Percentiles rank a stretch among this genome's conserved stretches.
These are phyloP conservation scores for Colletotrichum euphorbiae DNA, from an alignment of 2,329 filamentous ascomycete genomes.

Conservation along the genomic window DNA sequence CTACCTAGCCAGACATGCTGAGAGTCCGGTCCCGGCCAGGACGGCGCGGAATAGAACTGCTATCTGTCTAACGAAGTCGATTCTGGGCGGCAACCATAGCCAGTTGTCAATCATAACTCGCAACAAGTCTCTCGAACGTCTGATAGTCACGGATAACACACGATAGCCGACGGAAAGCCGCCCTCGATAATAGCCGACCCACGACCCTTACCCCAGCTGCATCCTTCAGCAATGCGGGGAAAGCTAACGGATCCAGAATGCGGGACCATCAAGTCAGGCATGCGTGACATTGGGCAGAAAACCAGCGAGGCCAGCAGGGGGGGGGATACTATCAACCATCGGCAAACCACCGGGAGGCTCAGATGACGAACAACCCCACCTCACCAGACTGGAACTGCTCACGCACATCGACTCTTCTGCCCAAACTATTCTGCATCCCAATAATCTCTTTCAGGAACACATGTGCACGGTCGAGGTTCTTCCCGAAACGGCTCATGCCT, in stretches of 20 bases:
- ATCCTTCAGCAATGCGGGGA: slow-evolving; percentile 16
- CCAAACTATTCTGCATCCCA: slow-evolving; percentile 39
- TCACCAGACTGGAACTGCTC: slow-evolving; percentile 36
- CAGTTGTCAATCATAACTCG: neutral
- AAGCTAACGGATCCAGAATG: neutral
- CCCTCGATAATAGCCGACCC: slow-evolving; percentile 19
- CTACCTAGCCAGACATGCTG: neutral
- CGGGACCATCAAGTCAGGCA: neutral
- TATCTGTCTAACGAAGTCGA: neutral
- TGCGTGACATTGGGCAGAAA: neutral
- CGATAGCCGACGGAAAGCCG: slow-evolving; percentile 13
- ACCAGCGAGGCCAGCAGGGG: neutral
- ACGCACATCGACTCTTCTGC: slow-evolving; percentile 39
- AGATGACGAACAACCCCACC: slow-evolving; percentile 43
- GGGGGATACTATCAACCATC: neutral
- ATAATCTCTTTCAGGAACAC: slow-evolving; percentile 45
- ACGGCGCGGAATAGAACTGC: neutral
- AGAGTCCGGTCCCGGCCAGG: neutral
- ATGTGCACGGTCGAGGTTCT: slow-evolving; percentile 48
- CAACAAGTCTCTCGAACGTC: neutral
- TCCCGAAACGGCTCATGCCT: slow-evolving; percentile 46
- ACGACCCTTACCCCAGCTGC: neutral
- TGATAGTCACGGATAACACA: neutral
- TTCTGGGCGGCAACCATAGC: neutral
- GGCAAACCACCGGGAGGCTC: slow-evolving; percentile 3